Evolutionary conservation across 352 stramenopile species (phyloP).

Genomic region (Globisporangium barbulae): DNA sequence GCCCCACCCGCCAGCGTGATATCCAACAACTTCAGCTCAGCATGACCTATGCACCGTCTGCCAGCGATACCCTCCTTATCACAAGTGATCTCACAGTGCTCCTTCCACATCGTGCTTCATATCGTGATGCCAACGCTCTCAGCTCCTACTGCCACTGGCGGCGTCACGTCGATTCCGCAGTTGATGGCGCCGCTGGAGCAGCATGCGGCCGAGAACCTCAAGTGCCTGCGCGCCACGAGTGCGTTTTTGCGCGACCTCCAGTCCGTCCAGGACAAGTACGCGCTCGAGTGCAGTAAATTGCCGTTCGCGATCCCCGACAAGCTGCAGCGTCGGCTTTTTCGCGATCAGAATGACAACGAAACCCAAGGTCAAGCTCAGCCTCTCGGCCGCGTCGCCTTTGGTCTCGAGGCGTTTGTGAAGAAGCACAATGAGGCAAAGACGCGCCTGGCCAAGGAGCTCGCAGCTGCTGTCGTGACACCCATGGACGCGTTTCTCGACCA

Average conservation of each 20-base stretch:
- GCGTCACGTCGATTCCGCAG: not conserved
- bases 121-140: not conserved
- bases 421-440: slow-evolving; percentile 20
- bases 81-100: not conserved
- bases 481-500: slow-evolving; percentile 34
- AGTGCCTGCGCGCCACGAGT: slow-evolving; percentile 22
- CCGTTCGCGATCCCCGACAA: slow-evolving; percentile 17
- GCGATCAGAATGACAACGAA: slow-evolving; percentile 1
- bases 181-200: slow-evolving; percentile 25
- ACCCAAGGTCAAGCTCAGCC: slow-evolving; percentile 12
- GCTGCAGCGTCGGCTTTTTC: not conserved
- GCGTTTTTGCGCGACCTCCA: slow-evolving; percentile 35
- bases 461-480: slow-evolving; percentile 22
- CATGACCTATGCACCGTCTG: not conserved
- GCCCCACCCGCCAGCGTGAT: not conserved
- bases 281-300: slow-evolving; percentile 26
- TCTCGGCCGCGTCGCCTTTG: slow-evolving; percentile 23
- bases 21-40: not conserved
- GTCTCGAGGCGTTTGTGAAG: slow-evolving; percentile 27
- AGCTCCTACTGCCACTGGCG: not conserved
- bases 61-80: not conserved
- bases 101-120: not conserved
- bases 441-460: slow-evolving; percentile 26
- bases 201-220: slow-evolving; percentile 28
- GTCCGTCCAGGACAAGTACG: slow-evolving; percentile 35